Evolutionary conservation across 176 grass and related monocot species (phyloP).

Genomic region (Echinochloa phyllopogon): DNA sequence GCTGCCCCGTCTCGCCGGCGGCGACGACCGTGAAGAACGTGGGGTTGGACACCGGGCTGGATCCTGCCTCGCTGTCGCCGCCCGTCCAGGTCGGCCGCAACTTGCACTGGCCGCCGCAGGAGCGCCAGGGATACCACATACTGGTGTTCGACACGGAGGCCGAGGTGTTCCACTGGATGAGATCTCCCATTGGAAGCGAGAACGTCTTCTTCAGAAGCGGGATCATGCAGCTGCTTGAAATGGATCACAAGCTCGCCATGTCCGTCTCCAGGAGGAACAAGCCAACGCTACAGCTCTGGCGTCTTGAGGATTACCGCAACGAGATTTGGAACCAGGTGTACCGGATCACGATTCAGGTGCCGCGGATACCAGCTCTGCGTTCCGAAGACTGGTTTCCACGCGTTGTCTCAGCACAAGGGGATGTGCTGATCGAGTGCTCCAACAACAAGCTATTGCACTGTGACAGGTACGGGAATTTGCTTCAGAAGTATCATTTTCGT

Average conservation of each 20-base stretch:
- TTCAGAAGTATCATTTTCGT: neutral
- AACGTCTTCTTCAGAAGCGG: neutral
- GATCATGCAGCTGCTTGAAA: conserved; percentile 17
- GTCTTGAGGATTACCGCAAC: conserved; percentile 1
- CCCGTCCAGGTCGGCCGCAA: neutral
- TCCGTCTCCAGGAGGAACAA: neutral
- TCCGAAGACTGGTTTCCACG: neutral
- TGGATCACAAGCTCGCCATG: neutral
- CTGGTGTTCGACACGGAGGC: conserved; percentile 30
- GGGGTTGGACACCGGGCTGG: neutral
- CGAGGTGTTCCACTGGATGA: conserved; percentile 19
- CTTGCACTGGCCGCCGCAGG: conserved; percentile 25
- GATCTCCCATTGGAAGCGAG: neutral
- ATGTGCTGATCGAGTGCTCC: conserved; percentile 23
- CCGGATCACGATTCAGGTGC: neutral
- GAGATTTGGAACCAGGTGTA: neutral
- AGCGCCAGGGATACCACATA: neutral
- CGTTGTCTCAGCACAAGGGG: conserved; percentile 27
- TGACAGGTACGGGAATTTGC: conserved; percentile 29
- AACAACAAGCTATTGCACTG: neutral
- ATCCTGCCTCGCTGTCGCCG: neutral
- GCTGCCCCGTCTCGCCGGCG: neutral
- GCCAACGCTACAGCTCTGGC: conserved; percentile 25
- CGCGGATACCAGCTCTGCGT: neutral
- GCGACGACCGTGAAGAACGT: neutral